Conservation (phyloP, 106 monocot genomes). For the Ottelia alismoides region DNA sequence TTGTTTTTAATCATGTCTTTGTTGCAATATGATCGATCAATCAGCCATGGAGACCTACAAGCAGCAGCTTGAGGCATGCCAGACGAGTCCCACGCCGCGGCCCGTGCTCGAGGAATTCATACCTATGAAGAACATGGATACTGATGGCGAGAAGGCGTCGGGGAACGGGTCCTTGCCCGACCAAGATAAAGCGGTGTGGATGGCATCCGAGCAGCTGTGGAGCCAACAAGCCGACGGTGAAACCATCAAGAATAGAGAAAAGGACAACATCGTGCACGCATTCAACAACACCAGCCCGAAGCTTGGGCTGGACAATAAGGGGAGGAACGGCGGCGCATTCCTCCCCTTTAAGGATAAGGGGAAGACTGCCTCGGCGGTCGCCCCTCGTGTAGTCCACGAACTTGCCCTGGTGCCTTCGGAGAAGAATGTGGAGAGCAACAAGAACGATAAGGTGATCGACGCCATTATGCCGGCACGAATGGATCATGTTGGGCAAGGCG, state of each 20-base stretch:
- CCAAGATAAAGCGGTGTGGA: conserved; percentile 77
- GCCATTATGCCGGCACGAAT: not conserved
- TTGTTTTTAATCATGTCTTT: not conserved
- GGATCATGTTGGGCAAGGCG: not conserved
- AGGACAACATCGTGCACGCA: not conserved
- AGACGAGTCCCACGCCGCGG: conserved; percentile 15
- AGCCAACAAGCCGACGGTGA: conserved; percentile 9
- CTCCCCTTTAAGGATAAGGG: conserved; percentile 67
- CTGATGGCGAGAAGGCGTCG: conserved; percentile 23
- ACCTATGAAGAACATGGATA: conserved; percentile 29
- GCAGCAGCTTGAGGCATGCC: conserved; percentile 38
- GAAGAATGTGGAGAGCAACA: conserved; percentile 6
- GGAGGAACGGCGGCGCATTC: conserved; percentile 35
- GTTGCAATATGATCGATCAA: not conserved
- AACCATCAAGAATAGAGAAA: not conserved
- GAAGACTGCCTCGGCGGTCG: conserved; percentile 1
- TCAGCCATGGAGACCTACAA: conserved; percentile 68
- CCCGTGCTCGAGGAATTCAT: conserved; percentile 84
- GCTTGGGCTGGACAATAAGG: conserved; percentile 23
- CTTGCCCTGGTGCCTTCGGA: conserved; percentile 27
- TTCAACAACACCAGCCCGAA: conserved; percentile 8
- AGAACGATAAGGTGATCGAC: not conserved
- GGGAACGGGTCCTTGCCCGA: too few relatives aligned
- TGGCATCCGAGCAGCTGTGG: conserved; percentile 86
- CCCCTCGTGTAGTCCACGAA: conserved; percentile 23